A percentile compares a stretch with the other conserved stretches of the same genome.
Conservation (phyloP, 2,329 filamentous ascomycete genomes). For the Aspergillus fischeri region DNA sequence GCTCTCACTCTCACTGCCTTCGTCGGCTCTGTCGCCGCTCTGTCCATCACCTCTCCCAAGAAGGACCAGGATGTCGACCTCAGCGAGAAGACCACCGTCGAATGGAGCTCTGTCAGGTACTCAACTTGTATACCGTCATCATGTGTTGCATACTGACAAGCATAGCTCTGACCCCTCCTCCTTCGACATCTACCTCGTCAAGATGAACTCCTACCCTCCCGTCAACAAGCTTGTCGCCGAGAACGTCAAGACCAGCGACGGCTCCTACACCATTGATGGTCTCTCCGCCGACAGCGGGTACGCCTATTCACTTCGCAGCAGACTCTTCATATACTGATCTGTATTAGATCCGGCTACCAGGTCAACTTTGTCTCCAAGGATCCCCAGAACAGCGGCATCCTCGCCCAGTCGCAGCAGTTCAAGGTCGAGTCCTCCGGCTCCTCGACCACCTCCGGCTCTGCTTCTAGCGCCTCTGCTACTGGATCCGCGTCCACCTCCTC, state of each 20-base stretch:
- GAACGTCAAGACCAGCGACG: slow-evolving; percentile 32
- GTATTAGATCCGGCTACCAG: slow-evolving; percentile 35
- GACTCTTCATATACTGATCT: neutral
- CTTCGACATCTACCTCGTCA: slow-evolving; percentile 42
- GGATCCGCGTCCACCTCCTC: slow-evolving; percentile 15
- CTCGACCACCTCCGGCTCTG: slow-evolving; percentile 9
- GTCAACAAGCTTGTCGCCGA: slow-evolving; percentile 30
- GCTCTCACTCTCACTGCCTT: neutral
- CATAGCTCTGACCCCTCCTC: slow-evolving; percentile 37
- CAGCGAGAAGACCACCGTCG: slow-evolving; percentile 33
- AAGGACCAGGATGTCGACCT: slow-evolving; percentile 33
- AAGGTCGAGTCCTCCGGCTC: slow-evolving; percentile 20
- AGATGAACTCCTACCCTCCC: slow-evolving; percentile 34
- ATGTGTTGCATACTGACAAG: neutral
- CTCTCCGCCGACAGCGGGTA: slow-evolving; percentile 22
- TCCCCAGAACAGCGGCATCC: slow-evolving; percentile 34
- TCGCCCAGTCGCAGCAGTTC: slow-evolving; percentile 40
- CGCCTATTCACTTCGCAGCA: neutral
- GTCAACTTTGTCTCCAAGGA: slow-evolving; percentile 39
- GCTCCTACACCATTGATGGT: slow-evolving; percentile 33
- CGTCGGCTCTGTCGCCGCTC: slow-evolving; percentile 14
- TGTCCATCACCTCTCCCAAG: slow-evolving; percentile 33
- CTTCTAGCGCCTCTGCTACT: neutral
- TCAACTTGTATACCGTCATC: neutral
- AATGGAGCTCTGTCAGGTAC: slow-evolving; percentile 38